A percentile compares a stretch with the other conserved stretches of the same genome.
phyloP scores from a whole-genome alignment of 257 asterid species.

The Forsythia viridissima region DNA sequence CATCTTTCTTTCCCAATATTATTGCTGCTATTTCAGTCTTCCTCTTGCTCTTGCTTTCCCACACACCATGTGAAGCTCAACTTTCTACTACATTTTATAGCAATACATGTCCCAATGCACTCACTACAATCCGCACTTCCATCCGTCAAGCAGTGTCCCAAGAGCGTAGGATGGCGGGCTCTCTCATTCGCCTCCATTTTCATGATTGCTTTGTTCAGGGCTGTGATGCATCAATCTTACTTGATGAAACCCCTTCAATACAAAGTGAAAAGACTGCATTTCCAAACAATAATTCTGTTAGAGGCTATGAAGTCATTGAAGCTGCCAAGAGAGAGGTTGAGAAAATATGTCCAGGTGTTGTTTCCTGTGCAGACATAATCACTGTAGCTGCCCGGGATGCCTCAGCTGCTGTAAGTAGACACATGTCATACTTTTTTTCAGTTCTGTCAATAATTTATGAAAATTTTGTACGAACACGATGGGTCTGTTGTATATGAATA shows the following conservation, averaged over 20 bases:
- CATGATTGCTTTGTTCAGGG: conserved; percentile 23
- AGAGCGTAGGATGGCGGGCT: conserved; percentile 7
- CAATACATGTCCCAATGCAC: conserved; percentile 15
- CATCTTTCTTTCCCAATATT: too few species aligned
- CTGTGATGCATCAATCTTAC: conserved; percentile 25
- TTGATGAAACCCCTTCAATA: conserved; percentile 20
- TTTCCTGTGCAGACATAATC: conserved; percentile 30
- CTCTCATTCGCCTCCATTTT: conserved; percentile 18
- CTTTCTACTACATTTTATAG: conserved; percentile 10
- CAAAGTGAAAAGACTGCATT: conserved; percentile 20
- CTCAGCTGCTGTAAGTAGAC: conserved; percentile 17
- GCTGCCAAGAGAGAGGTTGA: conserved; percentile 12
- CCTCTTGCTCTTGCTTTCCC: background rate
- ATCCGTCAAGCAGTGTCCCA: conserved; percentile 3
- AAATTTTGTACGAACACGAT: background rate
- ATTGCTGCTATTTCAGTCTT: too few species aligned
- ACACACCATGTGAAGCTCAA: conserved; percentile 15
- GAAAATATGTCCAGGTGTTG: conserved; percentile 22
- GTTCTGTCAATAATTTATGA: background rate
- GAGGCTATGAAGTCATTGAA: conserved; percentile 25
- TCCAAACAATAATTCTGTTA: background rate
- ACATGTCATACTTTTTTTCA: background rate
- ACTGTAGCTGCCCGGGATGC: conserved; percentile 26
- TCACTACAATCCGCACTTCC: background rate
- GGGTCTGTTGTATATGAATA: background rate